Percentiles rank a stretch among this genome's conserved stretches.
These are phyloP conservation scores for Cercospora nicotianae DNA, from an alignment of 2,329 filamentous ascomycete species.

Conservation along the genomic window DNA sequence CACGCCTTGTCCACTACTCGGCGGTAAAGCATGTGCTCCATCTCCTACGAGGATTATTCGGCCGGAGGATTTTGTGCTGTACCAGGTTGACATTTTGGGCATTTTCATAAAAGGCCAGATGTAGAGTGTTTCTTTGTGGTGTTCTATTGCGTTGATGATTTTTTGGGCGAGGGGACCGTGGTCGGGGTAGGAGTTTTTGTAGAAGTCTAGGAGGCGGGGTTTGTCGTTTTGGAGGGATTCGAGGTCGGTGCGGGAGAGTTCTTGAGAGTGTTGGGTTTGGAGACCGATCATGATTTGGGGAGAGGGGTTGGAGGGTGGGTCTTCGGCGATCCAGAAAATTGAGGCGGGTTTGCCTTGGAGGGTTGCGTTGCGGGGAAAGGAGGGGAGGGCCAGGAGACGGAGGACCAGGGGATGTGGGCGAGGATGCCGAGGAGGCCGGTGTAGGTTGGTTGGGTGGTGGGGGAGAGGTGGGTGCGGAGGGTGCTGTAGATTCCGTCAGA, in stretches of 20 bases:
- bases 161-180: conserved; percentile 26
- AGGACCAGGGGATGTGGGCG: conserved; percentile 25
- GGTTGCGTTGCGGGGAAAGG: conserved; percentile 37
- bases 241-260: conserved; percentile 40
- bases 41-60: conserved; percentile 58
- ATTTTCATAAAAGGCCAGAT: conserved; percentile 36
- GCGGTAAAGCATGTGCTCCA: conserved; percentile 58
- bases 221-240: conserved; percentile 38
- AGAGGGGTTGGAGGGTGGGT: conserved; percentile 32
- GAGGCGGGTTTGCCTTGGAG: conserved; percentile 41
- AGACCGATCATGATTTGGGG: conserved; percentile 41
- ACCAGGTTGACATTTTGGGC: conserved; percentile 49
- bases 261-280: conserved; percentile 37
- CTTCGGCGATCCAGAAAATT: conserved; percentile 44
- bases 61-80: conserved; percentile 37
- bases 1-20: conserved; percentile 56
- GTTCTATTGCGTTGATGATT: conserved; percentile 27
- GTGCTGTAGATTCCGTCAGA: conserved; percentile 33
- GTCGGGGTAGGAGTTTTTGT: conserved; percentile 20
- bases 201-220: conserved; percentile 21
- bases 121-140: conserved; percentile 23
- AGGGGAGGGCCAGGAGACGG: conserved; percentile 29
- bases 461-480: conserved; percentile 40
- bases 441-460: conserved; percentile 27
- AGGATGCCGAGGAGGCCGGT: conserved; percentile 29